These are phyloP conservation scores for Dissophora ornata DNA, from an alignment of 192 early-diverging fungal species.

Conservation along the genomic window DNA sequence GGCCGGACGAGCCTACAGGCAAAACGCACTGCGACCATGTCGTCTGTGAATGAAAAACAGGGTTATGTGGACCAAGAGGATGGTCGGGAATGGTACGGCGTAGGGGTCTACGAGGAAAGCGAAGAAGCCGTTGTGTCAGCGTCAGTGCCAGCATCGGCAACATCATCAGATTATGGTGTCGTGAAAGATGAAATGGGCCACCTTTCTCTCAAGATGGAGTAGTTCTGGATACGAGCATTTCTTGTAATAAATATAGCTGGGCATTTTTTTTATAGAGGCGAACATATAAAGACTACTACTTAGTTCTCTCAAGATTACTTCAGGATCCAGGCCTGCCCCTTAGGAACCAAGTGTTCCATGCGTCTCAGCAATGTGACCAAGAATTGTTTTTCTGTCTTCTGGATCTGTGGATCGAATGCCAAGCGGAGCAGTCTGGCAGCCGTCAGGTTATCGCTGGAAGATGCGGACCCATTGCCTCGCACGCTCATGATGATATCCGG, in stretches of 20 bases:
- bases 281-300: no score
- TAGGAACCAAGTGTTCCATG: constrained; percentile 34
- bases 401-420: constrained; percentile 22
- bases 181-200: neutral
- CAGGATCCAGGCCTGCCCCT: constrained; percentile 25
- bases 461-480: constrained; percentile 2
- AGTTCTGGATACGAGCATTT: neutral
- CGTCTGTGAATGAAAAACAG: constrained; percentile 18
- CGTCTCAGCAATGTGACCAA: constrained; percentile 29
- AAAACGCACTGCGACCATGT: constrained; percentile 17
- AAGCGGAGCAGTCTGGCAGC: constrained; percentile 23
- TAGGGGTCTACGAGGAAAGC: neutral
- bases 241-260: no score
- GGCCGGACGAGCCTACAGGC: neutral
- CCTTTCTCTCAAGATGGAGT: constrained; percentile 32
- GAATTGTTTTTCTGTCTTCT: constrained; percentile 14
- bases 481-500: constrained; percentile 31
- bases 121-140: neutral
- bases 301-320: no score
- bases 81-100: neutral
- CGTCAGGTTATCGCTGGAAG: constrained; percentile 19
- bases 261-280: no score
- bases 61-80: neutral
- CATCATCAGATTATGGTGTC: neutral
- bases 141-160: neutral